Evolutionary conservation across 495 filamentous ascomycete species (phyloP).

Genomic region (Sabuloglossum arenarium): DNA sequence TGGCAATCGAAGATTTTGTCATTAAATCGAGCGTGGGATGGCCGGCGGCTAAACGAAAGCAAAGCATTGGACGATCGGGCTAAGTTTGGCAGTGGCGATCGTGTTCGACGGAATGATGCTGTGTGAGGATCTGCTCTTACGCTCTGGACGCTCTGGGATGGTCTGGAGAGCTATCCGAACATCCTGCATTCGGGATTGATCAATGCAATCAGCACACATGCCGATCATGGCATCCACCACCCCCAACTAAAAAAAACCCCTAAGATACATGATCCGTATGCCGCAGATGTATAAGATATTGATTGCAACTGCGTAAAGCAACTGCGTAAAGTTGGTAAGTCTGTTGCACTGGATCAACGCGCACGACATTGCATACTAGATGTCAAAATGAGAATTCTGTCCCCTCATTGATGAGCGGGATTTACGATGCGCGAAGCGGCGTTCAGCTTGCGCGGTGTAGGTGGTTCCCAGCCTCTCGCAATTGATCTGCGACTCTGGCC

Average conservation of each 20-base stretch:
- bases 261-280: too few species aligned
- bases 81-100: not conserved
- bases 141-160: too few species aligned
- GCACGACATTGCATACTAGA: not conserved
- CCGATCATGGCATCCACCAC: too few species aligned
- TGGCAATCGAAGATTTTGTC: not conserved
- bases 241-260: too few species aligned
- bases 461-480: not conserved
- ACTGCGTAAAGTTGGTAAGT: too few species aligned
- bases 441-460: not conserved
- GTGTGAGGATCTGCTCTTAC: not conserved
- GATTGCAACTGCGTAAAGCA: not conserved
- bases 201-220: not conserved
- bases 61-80: not conserved
- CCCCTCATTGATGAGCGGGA: not conserved
- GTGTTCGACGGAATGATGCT: not conserved
- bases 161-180: not conserved
- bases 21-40: not conserved
- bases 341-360: not conserved
- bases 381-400: not conserved
- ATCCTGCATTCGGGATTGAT: not conserved
- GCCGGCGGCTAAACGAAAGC: not conserved
- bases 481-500: not conserved
- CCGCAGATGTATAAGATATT: too few species aligned
- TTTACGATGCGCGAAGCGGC: not conserved